Percentiles rank a stretch among this genome's conserved stretches.
Conservation (phyloP, 371 early-diverging fungal species). For the Lichtheimia ramosa region DNA sequence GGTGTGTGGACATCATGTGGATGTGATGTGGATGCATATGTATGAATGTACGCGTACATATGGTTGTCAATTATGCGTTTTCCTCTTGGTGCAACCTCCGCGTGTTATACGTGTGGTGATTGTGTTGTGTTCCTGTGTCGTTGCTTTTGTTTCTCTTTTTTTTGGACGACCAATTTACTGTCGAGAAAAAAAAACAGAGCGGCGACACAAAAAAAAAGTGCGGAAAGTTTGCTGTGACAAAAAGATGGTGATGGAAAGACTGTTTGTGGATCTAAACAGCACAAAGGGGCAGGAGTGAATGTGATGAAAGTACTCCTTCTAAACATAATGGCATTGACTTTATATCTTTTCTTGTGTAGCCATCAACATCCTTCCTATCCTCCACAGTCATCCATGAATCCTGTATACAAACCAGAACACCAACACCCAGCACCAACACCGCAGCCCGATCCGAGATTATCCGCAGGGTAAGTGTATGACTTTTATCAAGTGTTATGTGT, state of each 20-base stretch:
- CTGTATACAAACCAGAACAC: no score
- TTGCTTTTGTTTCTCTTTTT: no score
- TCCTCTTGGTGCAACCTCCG: slow-evolving; percentile 1
- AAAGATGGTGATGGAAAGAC: slow-evolving; percentile 3
- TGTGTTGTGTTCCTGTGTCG: slow-evolving; percentile 5
- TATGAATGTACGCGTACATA: not conserved
- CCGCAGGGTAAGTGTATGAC: slow-evolving; percentile 27
- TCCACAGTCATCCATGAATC: not conserved
- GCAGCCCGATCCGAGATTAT: slow-evolving; percentile 35
- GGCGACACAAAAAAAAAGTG: not conserved
- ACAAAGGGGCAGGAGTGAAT: no score
- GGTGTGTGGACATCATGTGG: not conserved
- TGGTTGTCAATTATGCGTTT: not conserved
- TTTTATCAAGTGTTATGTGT: no score
- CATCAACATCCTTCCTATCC: slow-evolving; percentile 15
- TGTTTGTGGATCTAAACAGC: slow-evolving; percentile 18
- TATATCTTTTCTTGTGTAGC: slow-evolving; percentile 2
- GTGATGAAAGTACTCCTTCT: not conserved
- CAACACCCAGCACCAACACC: no score
- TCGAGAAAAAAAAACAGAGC: not conserved
- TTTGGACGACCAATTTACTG: slow-evolving; percentile 6
- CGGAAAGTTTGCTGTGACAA: not conserved
- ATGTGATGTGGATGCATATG: no score
- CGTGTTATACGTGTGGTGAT: slow-evolving; percentile 8
- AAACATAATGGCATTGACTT: not conserved